Percentiles rank a stretch among this genome's conserved stretches.
Evolutionary conservation across 2,329 filamentous ascomycete genomes (phyloP).

Genomic region (Sphaerulina vaccinii): DNA sequence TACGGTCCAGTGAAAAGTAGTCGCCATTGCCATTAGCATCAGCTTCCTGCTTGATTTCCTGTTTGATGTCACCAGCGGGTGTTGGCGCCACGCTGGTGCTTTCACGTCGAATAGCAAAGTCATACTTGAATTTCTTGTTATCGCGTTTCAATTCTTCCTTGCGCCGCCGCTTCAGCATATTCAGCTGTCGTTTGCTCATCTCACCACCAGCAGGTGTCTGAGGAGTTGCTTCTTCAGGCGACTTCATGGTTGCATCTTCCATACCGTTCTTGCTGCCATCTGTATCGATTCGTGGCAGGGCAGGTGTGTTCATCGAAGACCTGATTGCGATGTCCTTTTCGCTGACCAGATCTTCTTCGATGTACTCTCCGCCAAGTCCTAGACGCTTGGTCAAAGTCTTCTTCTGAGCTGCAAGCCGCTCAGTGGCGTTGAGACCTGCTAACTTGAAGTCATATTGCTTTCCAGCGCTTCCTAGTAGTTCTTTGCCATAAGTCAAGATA

Average conservation of each 20-base stretch:
- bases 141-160: constrained; percentile 88
- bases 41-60: constrained; percentile 55
- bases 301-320: constrained; percentile 39
- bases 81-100: constrained; percentile 60
- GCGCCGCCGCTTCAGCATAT: constrained; percentile 89
- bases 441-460: constrained; percentile 81
- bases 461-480: constrained; percentile 77
- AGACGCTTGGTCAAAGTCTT: constrained; percentile 80
- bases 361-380: constrained; percentile 78
- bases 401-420: constrained; percentile 81
- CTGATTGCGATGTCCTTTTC: constrained; percentile 58
- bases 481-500: constrained; percentile 79
- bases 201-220: constrained; percentile 41
- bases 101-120: constrained; percentile 67
- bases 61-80: constrained; percentile 56
- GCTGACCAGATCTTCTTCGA: constrained; percentile 78
- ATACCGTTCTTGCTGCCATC: constrained; percentile 45
- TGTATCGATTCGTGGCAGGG: constrained; percentile 53
- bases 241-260: constrained; percentile 31
- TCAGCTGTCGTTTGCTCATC: constrained; percentile 89
- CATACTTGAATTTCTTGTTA: constrained; percentile 75
- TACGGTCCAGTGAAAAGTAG: constrained; percentile 86
- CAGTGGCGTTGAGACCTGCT: constrained; percentile 75
- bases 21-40: constrained; percentile 59
- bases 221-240: constrained; percentile 33